A percentile compares a stretch with the other conserved stretches of the same genome.
Evolutionary conservation across 1,284 basidiomycete species (phyloP).

Genomic region (Tylopilus sp.): DNA sequence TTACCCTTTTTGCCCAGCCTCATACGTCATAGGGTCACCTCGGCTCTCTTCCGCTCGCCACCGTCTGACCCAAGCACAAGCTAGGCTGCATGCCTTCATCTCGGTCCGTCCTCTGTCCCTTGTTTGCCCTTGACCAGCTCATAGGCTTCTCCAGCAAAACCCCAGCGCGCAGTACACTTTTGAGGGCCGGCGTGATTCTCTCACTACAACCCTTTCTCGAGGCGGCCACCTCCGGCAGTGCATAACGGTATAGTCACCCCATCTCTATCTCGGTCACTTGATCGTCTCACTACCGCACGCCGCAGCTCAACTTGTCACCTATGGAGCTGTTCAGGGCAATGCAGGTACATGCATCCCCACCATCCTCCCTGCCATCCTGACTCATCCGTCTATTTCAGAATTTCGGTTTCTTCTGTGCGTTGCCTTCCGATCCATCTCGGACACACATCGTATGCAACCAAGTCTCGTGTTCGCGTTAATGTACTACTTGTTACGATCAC

Average conservation of each 20-base stretch:
- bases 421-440: conserved; percentile 67
- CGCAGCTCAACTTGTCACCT: conserved; percentile 65
- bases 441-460: conserved; percentile 76
- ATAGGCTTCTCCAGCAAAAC: conserved; percentile 38
- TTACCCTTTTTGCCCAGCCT: conserved; percentile 13
- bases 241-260: conserved; percentile 45
- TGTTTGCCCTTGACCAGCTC: background rate
- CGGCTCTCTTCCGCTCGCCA: conserved; percentile 13
- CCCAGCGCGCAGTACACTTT: conserved; percentile 55
- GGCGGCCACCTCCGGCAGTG: conserved; percentile 53
- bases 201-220: conserved; percentile 63
- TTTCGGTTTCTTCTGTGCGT: conserved; percentile 69
- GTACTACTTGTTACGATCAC: conserved; percentile 27
- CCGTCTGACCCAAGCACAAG: conserved; percentile 20
- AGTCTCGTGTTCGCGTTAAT: conserved; percentile 44
- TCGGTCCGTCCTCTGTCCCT: conserved; percentile 30
- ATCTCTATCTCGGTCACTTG: conserved; percentile 4
- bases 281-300: conserved; percentile 15
- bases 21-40: conserved; percentile 27
- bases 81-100: conserved; percentile 38
- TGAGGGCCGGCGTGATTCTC: conserved; percentile 55
- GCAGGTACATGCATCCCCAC: conserved; percentile 50
- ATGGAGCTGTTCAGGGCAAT: conserved; percentile 71
- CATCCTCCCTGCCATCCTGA: conserved; percentile 11
- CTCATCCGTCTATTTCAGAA: conserved; percentile 38